These are phyloP conservation scores for Fusarium papillatum DNA, from an alignment of 2,329 filamentous ascomycete species.

Conservation along the genomic window DNA sequence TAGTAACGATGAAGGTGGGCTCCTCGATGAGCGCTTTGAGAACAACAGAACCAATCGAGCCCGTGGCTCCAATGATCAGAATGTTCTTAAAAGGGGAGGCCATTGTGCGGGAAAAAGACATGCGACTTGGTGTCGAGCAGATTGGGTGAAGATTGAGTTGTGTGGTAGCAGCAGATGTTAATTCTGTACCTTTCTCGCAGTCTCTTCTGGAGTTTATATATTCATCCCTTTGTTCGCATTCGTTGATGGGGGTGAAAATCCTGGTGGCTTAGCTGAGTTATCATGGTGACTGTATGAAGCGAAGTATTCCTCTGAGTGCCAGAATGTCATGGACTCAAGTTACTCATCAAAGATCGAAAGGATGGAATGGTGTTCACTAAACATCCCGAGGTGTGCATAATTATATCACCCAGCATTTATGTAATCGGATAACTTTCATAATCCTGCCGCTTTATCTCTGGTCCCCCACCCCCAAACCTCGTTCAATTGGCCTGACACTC, in stretches of 20 bases:
- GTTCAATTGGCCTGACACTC: neutral
- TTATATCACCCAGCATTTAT: neutral
- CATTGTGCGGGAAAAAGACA: neutral
- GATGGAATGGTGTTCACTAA: neutral
- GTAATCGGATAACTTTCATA: neutral
- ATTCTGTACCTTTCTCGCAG: neutral
- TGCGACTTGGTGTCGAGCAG: neutral
- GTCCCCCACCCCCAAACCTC: neutral
- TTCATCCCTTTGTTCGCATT: neutral
- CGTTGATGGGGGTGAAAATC: too few species aligned
- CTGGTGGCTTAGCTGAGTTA: too few species aligned
- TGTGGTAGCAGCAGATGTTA: neutral
- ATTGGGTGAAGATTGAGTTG: neutral
- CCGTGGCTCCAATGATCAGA: neutral
- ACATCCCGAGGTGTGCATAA: neutral
- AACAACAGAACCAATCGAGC: neutral
- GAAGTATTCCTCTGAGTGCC: neutral
- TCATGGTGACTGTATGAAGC: neutral
- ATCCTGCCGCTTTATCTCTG: neutral
- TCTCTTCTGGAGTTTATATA: neutral
- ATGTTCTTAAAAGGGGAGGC: neutral
- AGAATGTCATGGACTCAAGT: neutral
- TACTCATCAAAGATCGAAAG: neutral
- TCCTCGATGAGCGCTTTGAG: neutral
- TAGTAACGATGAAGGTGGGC: neutral